Percentiles rank a stretch among this genome's conserved stretches.
Conservation (phyloP, 2,329 filamentous ascomycete genomes). For the Nannizziopsis arthrosporioides region DNA sequence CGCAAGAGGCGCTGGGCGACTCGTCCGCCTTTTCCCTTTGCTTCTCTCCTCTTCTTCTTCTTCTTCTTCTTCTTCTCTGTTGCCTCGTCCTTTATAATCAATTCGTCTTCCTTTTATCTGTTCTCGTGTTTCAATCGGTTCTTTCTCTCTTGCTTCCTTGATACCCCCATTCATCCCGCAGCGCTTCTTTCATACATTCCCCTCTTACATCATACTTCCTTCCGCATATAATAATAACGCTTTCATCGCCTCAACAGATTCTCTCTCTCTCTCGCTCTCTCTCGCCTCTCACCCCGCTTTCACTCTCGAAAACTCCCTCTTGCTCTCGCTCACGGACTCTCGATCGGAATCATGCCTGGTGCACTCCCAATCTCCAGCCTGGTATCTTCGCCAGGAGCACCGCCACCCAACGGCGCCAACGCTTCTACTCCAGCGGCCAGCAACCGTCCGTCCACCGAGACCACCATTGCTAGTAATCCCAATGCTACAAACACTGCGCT, state of each 20-base stretch:
- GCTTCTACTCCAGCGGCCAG: constrained; percentile 15
- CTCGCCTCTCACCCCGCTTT: background rate
- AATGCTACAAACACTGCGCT: constrained; percentile 22
- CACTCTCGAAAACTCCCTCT: background rate
- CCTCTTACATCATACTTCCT: background rate
- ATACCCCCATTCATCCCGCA: background rate
- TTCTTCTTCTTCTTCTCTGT: constrained; percentile 4
- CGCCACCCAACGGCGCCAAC: constrained; percentile 39
- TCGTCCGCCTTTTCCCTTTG: constrained; percentile 8
- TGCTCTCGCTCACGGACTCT: constrained; percentile 1
- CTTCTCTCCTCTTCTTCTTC: constrained; percentile 10
- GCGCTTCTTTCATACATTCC: background rate
- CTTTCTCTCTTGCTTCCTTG: constrained; percentile 1
- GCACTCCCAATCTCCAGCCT: constrained; percentile 35
- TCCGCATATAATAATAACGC: background rate
- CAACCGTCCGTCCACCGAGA: too few species aligned
- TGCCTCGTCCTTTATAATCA: constrained; percentile 4
- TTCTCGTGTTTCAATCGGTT: too few species aligned
- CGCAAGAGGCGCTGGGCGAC: constrained; percentile 7
- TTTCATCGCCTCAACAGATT: background rate
- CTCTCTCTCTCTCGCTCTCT: background rate
- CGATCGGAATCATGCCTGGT: constrained; percentile 26
- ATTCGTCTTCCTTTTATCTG: background rate
- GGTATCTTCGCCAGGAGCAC: constrained; percentile 39
- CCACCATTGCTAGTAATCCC: too few species aligned